Conservation (phyloP, 768 basidiomycete species). For the Phanerochaete sordida region DNA sequence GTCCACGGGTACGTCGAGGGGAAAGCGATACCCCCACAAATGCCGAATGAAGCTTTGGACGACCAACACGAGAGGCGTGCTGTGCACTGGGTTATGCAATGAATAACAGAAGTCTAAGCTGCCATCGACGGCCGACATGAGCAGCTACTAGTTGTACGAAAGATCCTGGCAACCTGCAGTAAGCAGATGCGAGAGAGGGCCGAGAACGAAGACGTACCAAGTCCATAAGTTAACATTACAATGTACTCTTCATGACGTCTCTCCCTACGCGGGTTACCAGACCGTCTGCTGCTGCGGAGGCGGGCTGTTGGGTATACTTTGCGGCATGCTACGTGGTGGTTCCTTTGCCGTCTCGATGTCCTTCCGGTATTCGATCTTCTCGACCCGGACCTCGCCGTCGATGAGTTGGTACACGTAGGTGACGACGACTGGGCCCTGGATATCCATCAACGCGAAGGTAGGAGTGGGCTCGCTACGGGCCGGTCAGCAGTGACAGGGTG, state of each 20-base stretch:
- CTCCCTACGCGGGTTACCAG: conserved; percentile 20
- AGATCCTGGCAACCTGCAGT: background rate
- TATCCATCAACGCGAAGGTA: conserved; percentile 96
- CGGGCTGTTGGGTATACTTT: conserved; percentile 46
- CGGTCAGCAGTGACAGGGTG: background rate
- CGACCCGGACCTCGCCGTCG: conserved; percentile 89
- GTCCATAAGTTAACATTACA: conserved; percentile 1
- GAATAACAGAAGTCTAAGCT: too few species aligned
- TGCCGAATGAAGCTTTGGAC: too few species aligned
- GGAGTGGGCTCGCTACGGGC: conserved; percentile 74
- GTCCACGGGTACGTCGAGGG: too few species aligned
- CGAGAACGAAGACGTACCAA: background rate
- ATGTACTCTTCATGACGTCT: background rate
- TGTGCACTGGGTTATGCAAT: too few species aligned
- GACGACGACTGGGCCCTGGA: conserved; percentile 94
- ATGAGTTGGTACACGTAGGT: conserved; percentile 97
- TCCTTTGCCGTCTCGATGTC: conserved; percentile 43
- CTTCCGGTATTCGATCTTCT: conserved; percentile 84
- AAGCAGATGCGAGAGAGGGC: background rate
- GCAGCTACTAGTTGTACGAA: too few species aligned
- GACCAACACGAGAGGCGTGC: too few species aligned
- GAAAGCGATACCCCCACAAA: too few species aligned
- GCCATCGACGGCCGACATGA: too few species aligned
- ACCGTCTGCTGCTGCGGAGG: conserved; percentile 26
- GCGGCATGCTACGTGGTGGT: conserved; percentile 43